Percentiles rank a stretch among this genome's conserved stretches.
Conservation (phyloP, 768 basidiomycete species). For the Melanogaster broomeanus region DNA sequence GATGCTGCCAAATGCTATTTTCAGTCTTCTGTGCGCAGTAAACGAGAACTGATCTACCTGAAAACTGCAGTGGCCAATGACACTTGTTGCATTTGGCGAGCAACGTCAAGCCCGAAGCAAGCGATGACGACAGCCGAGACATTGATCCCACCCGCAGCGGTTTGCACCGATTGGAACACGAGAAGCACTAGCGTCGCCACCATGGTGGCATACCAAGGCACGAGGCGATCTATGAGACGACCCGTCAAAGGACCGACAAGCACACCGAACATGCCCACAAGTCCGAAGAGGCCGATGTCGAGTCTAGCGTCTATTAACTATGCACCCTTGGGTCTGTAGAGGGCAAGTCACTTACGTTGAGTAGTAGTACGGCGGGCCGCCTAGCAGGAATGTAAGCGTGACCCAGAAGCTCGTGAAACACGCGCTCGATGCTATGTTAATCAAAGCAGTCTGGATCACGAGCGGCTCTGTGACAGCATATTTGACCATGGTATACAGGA, state of each 20-base stretch:
- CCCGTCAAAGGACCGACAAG: conserved; percentile 71
- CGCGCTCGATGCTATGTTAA: conserved; percentile 60
- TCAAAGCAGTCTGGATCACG: conserved; percentile 65
- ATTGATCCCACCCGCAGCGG: conserved; percentile 67
- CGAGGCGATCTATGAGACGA: conserved; percentile 63
- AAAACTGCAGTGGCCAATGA: conserved; percentile 62
- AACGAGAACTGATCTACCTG: conserved; percentile 36
- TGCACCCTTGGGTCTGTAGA: background rate
- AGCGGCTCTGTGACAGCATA: conserved; percentile 77
- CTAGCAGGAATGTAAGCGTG: conserved; percentile 80
- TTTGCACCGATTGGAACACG: conserved; percentile 61
- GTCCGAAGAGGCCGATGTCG: conserved; percentile 72
- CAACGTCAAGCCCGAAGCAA: conserved; percentile 71
- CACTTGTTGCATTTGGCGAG: conserved; percentile 75
- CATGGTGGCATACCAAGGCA: conserved; percentile 79
- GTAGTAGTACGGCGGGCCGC: conserved; percentile 73
- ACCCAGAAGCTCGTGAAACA: conserved; percentile 69
- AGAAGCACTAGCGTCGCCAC: conserved; percentile 49
- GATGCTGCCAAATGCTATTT: conserved; percentile 23
- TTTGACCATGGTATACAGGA: conserved; percentile 77
- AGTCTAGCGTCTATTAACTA: conserved; percentile 29
- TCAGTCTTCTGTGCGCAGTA: conserved; percentile 5
- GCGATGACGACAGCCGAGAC: conserved; percentile 71
- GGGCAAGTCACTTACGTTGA: conserved; percentile 50
- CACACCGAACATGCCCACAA: conserved; percentile 74